Evolutionary conservation across 495 filamentous ascomycete genomes (phyloP).

Genomic region (Aspergillus olivimuriae): DNA sequence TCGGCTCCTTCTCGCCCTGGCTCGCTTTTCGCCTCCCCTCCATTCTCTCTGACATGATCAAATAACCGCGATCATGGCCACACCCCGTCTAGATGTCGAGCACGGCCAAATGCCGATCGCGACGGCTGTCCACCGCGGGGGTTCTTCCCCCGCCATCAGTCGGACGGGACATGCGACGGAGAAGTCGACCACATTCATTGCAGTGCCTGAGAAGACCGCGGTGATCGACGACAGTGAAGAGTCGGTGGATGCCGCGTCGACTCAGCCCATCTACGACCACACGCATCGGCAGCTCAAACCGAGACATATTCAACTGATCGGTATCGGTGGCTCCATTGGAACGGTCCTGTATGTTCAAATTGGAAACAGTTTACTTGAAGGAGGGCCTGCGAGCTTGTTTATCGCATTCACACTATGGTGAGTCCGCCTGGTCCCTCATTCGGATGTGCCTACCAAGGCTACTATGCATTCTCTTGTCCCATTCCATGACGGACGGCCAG

Average conservation of each 20-base stretch:
- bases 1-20: too few species aligned
- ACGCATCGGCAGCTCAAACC: constrained; percentile 56
- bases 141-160: constrained; percentile 9
- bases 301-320: constrained; percentile 67
- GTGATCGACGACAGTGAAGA: constrained; percentile 13
- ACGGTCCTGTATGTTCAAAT: constrained; percentile 76
- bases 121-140: constrained; percentile 5
- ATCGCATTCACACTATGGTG: constrained; percentile 55
- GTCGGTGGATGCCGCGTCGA: constrained; percentile 21
- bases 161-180: constrained; percentile 9
- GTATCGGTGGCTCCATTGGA: constrained; percentile 73
- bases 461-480: too few species aligned
- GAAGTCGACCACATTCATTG: constrained; percentile 8
- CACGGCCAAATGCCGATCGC: not conserved
- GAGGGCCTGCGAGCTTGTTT: constrained; percentile 71
- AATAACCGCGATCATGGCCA: not conserved
- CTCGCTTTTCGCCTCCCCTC: not conserved
- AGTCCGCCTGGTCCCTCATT: constrained; percentile 12
- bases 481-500: too few species aligned
- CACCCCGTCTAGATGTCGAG: constrained; percentile 1
- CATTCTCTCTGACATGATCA: not conserved
- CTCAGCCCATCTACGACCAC: constrained; percentile 31
- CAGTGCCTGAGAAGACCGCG: constrained; percentile 18
- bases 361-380: constrained; percentile 58
- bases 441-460: not conserved